These are phyloP conservation scores for Echium plantagineum DNA, from an alignment of 257 asterid genomes.

Conservation along the genomic window DNA sequence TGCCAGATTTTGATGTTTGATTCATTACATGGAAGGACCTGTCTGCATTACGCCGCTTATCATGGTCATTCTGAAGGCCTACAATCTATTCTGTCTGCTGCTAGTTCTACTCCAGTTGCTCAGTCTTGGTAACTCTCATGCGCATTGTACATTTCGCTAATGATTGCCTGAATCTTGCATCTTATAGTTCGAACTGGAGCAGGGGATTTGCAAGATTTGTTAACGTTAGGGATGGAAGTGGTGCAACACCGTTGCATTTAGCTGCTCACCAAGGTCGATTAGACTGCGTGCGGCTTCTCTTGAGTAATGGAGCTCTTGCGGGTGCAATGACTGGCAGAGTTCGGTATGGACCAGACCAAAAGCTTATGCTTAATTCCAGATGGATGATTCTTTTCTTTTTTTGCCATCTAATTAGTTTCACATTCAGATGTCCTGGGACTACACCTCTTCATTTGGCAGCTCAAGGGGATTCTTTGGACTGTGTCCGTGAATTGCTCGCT, in stretches of 20 bases:
- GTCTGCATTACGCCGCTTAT: constrained; percentile 80
- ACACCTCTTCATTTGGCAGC: constrained; percentile 89
- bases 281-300: constrained; percentile 50
- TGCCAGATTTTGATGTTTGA: constrained; percentile 70
- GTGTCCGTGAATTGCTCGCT: constrained; percentile 69
- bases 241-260: constrained; percentile 79
- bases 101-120: constrained; percentile 49
- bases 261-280: constrained; percentile 61
- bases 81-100: constrained; percentile 55
- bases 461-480: constrained; percentile 69
- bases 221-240: constrained; percentile 63
- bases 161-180: not conserved
- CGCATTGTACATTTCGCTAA: not conserved
- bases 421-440: constrained; percentile 54
- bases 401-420: not conserved
- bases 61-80: constrained; percentile 75
- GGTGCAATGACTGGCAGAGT: constrained; percentile 62
- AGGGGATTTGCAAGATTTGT: constrained; percentile 84
- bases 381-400: constrained; percentile 2
- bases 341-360: constrained; percentile 25
- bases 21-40: constrained; percentile 53
- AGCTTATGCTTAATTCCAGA: not conserved
- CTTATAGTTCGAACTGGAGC: constrained; percentile 13
- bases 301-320: constrained; percentile 66
- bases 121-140: constrained; percentile 49